These are phyloP conservation scores for Blastocystis hominis DNA, from an alignment of 352 stramenopile species.

Conservation along the genomic window DNA sequence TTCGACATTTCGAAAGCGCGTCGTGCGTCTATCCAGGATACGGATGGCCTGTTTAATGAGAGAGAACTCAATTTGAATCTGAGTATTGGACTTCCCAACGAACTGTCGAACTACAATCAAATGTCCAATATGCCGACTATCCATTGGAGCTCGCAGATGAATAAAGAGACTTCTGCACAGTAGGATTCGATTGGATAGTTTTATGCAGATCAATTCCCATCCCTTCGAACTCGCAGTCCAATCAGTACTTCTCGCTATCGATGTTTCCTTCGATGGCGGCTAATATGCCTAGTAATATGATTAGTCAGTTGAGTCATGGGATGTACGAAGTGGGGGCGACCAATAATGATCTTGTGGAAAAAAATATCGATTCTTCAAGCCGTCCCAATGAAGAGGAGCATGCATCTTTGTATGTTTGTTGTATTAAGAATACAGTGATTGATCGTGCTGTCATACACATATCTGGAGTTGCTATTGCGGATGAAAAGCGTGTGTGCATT, in stretches of 20 bases:
- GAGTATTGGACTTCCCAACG: neutral
- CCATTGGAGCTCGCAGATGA: neutral
- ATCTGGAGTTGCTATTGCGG: no score
- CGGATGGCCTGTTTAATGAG: slow-evolving; percentile 1
- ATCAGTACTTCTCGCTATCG: neutral
- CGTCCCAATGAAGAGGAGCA: neutral
- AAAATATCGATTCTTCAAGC: neutral
- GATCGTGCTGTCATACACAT: no score
- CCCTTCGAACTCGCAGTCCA: neutral
- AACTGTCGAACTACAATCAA: neutral
- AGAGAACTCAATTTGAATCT: neutral
- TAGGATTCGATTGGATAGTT: neutral
- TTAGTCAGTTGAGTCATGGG: neutral
- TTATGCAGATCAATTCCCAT: neutral
- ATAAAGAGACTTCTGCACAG: neutral
- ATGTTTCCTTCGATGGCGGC: neutral
- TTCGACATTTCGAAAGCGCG: neutral
- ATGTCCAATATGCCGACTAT: neutral
- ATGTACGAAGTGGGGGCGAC: neutral
- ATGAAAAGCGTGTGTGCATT: no score
- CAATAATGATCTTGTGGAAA: neutral
- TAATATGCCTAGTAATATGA: neutral
- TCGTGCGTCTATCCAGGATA: slow-evolving; percentile 18
- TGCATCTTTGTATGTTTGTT: neutral
- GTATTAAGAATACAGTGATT: no score